These are phyloP conservation scores for Ciborinia camelliae DNA, from an alignment of 2,329 filamentous ascomycete species.

Conservation along the genomic window DNA sequence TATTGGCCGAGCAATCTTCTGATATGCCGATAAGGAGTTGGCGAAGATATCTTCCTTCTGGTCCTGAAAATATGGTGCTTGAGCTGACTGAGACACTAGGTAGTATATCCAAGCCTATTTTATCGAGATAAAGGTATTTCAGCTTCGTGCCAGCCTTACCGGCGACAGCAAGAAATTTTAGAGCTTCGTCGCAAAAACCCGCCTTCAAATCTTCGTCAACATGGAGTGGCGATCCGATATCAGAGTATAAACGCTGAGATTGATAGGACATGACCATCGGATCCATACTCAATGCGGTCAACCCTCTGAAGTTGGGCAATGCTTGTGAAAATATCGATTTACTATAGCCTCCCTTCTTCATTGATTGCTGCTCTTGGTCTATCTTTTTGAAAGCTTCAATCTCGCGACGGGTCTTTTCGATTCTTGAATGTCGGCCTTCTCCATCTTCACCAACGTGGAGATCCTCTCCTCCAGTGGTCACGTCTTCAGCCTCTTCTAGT, in stretches of 20 bases:
- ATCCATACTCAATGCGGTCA: background rate
- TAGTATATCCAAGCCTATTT: accelerated
- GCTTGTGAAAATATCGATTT: background rate
- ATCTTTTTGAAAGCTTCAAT: background rate
- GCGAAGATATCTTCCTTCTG: background rate
- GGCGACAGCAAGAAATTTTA: background rate
- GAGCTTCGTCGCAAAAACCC: background rate
- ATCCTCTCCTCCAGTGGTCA: too few relatives aligned
- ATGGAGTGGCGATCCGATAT: background rate
- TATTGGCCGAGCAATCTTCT: accelerated
- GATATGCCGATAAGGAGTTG: background rate
- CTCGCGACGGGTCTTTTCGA: background rate
- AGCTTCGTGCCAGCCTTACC: background rate
- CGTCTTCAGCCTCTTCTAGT: too few relatives aligned
- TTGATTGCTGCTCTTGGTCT: background rate
- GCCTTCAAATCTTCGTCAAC: background rate
- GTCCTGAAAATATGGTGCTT: background rate
- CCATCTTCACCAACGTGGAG: too few relatives aligned
- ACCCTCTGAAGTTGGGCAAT: background rate
- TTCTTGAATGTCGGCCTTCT: too few relatives aligned
- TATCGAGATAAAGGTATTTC: accelerated
- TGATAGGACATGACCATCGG: too few relatives aligned
- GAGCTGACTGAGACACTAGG: too few relatives aligned
- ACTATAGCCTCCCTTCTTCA: background rate
- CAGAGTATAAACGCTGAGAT: background rate